Evolutionary conservation across 2,329 filamentous ascomycete genomes (phyloP), one percentile per base, ranked within the genome.

Genomic region (Ramularia endophylla): DNA sequence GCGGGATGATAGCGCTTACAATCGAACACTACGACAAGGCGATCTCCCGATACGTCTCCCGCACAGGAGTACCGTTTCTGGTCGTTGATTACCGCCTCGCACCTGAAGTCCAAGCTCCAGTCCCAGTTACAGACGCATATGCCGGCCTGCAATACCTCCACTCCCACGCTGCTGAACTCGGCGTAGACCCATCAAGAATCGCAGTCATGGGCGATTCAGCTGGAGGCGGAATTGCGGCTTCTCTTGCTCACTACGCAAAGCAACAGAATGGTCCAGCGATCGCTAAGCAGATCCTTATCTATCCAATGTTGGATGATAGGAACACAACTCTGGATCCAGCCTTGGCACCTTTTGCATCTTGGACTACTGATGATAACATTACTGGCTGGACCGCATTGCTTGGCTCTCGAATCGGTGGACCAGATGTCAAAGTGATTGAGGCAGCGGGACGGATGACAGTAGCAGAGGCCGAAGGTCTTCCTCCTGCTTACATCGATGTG

Each of bases 241-340:
- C 56, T 5, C 50, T 65, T 22, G 59, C 62, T 1, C 50, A 71
- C 34, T 56, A 66, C 45, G 66, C 65, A 27, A 54, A 52, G 33
- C 36, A 40, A 5, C 40, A 49, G 17, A 13, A 33, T 2, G 47
- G 44, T 1, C 66, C 52, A 40, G 56, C 49, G 28, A 48, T 64
- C 40, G 63, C 54, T 29, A 66, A 63, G 54, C 64, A 71, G 54
- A 59, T 73, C 32, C 60, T 73, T 8, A 56, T 68, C 33, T 67
- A 67, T 36, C 69, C 68, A 3, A 73, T 73, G 70, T 55, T 74
- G 9, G 69, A 74, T 49, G 66, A 73, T 44, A 54, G 62, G 34
- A 63, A 58, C 30, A 56, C 59, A n/a, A 54, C 45, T n/a, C 44
- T 44, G 6, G 55, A 57, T n/a, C 46, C 47, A 11, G 59, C 64